Percentiles rank a stretch among this genome's conserved stretches.
Evolutionary conservation across 371 early-diverging fungal species (phyloP).

Genomic region (Mucor plumbeus): DNA sequence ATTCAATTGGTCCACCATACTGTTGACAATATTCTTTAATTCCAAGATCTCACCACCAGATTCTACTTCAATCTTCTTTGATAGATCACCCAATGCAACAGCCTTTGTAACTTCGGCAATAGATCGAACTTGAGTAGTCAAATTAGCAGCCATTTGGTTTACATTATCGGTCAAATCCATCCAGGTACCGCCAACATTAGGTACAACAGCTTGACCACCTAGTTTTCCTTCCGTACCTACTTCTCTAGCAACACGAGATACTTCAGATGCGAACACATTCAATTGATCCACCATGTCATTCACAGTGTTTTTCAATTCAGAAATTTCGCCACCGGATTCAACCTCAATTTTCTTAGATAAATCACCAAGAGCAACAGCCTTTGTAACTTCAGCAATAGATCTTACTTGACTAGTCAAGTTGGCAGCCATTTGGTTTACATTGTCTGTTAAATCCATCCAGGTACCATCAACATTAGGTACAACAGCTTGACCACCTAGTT

Average conservation of each 20-base stretch:
- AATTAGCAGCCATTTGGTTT: constrained; percentile 46
- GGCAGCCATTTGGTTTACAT: constrained; percentile 43
- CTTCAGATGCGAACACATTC: constrained; percentile 27
- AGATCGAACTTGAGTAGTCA: constrained; percentile 50
- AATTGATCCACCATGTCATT: constrained; percentile 35
- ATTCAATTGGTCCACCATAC: constrained; percentile 52
- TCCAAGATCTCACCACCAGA: constrained; percentile 41
- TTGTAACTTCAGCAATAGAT: constrained; percentile 60
- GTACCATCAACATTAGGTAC: constrained; percentile 49
- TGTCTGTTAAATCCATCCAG: constrained; percentile 55
- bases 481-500: constrained; percentile 51
- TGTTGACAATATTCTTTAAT: constrained; percentile 40
- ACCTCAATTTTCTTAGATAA: constrained; percentile 49
- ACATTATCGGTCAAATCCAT: constrained; percentile 64
- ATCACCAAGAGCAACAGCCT: constrained; percentile 61
- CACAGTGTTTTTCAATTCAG: constrained; percentile 27
- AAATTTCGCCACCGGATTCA: constrained; percentile 28
- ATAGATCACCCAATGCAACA: constrained; percentile 52
- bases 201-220: constrained; percentile 48
- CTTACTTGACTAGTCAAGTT: too few species aligned
- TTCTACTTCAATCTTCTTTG: constrained; percentile 37
- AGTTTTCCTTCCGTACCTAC: constrained; percentile 32
- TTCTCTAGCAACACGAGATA: constrained; percentile 27
- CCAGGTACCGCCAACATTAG: constrained; percentile 65
- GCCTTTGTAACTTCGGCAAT: constrained; percentile 49